phyloP scores from a whole-genome alignment of 192 early-diverging fungal species.

The Rhizophlyctis rosea region DNA sequence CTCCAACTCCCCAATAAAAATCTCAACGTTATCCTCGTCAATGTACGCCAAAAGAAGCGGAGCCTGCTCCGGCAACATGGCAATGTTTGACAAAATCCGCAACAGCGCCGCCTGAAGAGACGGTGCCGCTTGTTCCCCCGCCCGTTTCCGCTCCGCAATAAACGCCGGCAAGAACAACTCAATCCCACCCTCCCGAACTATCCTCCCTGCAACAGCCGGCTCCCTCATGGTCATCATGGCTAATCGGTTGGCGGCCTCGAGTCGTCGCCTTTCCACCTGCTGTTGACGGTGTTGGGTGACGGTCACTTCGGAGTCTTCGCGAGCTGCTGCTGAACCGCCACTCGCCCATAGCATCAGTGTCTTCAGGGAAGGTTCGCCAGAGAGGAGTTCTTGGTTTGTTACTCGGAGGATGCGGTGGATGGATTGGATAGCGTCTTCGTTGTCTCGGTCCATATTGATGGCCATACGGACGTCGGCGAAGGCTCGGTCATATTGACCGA shows the following conservation, averaged over 20 bases:
- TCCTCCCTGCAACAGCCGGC: not conserved
- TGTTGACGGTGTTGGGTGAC: too few relatives aligned
- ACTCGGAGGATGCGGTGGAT: constrained; percentile 24
- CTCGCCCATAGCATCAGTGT: constrained; percentile 1
- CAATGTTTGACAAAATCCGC: constrained; percentile 13
- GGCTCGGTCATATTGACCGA: constrained; percentile 25
- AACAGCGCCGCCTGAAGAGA: constrained; percentile 16
- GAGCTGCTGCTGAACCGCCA: not conserved
- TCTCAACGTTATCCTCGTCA: not conserved
- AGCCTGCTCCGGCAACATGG: not conserved
- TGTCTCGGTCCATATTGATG: constrained; percentile 21
- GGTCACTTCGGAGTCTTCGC: not conserved
- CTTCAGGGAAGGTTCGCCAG: not conserved
- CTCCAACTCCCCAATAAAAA: constrained; percentile 1
- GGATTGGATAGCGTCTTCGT: constrained; percentile 16
- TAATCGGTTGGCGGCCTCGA: constrained; percentile 30
- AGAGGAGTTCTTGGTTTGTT: not conserved
- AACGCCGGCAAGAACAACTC: constrained; percentile 17
- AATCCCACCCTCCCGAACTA: constrained; percentile 16
- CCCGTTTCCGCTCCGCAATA: not conserved
- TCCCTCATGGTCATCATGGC: constrained; percentile 13
- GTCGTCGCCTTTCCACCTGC: too few relatives aligned
- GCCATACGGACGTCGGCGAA: constrained; percentile 23
- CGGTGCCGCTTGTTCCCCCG: constrained; percentile 5
- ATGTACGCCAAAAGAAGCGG: constrained; percentile 1